These are phyloP conservation scores for Hemerocallis citrina DNA, from an alignment of 106 monocot genomes.

Conservation along the genomic window DNA sequence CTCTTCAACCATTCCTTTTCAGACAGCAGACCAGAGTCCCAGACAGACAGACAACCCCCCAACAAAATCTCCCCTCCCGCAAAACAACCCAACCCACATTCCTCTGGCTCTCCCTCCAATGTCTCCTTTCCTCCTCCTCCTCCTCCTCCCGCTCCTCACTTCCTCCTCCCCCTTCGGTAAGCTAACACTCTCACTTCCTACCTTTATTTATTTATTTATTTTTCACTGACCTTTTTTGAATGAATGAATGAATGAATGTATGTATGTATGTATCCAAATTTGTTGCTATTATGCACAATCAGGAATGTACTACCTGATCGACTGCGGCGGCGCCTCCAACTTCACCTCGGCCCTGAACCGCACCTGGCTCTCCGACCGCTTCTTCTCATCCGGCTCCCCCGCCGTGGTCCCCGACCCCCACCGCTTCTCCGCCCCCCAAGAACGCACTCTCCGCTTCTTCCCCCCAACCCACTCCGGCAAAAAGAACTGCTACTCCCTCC, in stretches of 20 bases:
- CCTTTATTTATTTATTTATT: background rate
- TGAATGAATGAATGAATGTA: too few relatives aligned
- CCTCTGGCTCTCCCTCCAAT: background rate
- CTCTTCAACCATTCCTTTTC: background rate
- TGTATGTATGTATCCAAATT: too few relatives aligned
- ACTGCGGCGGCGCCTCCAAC: slow-evolving; percentile 74
- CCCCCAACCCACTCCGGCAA: slow-evolving; percentile 67
- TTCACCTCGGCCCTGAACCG: slow-evolving; percentile 64
- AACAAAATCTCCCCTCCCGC: background rate
- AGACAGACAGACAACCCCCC: too few relatives aligned
- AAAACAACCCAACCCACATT: too few relatives aligned
- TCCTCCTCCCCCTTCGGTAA: slow-evolving; percentile 1
- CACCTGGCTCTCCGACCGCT: slow-evolving; percentile 68
- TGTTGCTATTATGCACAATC: background rate
- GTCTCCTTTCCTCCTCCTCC: background rate
- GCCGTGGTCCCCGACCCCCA: slow-evolving; percentile 65
- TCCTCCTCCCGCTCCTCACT: background rate
- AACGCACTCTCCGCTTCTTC: slow-evolving; percentile 85
- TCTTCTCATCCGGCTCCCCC: slow-evolving; percentile 45
- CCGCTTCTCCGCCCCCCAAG: slow-evolving; percentile 56
- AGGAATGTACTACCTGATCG: slow-evolving; percentile 42
- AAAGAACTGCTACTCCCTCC: slow-evolving; percentile 88
- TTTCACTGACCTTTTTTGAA: too few relatives aligned
- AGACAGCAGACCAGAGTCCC: background rate
- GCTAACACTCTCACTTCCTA: background rate